Evolutionary conservation across 2,329 filamentous ascomycete species (phyloP), one percentile per base, ranked within the genome.

Genomic region (Plectosphaerella cucumerina): DNA sequence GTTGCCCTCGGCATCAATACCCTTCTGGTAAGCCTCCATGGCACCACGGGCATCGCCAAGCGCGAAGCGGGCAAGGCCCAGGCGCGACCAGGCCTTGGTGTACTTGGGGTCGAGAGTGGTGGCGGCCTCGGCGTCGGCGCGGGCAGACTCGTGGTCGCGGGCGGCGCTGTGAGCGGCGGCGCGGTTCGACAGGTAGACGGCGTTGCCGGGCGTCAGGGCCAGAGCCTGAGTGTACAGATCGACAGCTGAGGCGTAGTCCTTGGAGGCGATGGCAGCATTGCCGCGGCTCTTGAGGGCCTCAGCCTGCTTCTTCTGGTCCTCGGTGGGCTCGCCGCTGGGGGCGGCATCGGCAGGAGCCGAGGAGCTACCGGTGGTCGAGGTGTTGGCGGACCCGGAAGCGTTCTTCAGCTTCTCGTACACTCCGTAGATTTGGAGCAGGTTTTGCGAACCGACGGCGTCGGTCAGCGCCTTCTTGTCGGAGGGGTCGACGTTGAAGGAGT

Each of bases 171-270:
- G 89, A 6, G 94, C 94, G 44, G 94, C 94, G 11, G 94, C 94
- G 59, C 94, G 90, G 82, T 99, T 99, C 56, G 90, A 96, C 39
- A 99, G 87, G 79, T 94, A 99, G 71, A 99, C 94, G 37, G 92
- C 89, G 74, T 99, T 97, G 58, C 82, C 77, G 2, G 94, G 90
- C 59, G 89, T 74, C 49, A 97, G 77, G 50, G 82, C 79, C 22
- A 99, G 84, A 4, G 94, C 94, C 70, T 93, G 80, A 22, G 89
- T 90, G 79, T 99, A 99, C 59, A 89, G 77, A 60, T 90, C 85
- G 66, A 97, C 90, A 55, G 94, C 94, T 41, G 75, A 64, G 44
- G 77, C 63, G 76, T 97, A 97, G 71, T 97, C 90, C 76, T 96
- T 97, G 68, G 87, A 83, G 52, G 90, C 87, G 92, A 99, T 97